Base-by-base conservation (phyloP, 176 grass and related monocot species). In the Pontederia crassipes region DNA sequence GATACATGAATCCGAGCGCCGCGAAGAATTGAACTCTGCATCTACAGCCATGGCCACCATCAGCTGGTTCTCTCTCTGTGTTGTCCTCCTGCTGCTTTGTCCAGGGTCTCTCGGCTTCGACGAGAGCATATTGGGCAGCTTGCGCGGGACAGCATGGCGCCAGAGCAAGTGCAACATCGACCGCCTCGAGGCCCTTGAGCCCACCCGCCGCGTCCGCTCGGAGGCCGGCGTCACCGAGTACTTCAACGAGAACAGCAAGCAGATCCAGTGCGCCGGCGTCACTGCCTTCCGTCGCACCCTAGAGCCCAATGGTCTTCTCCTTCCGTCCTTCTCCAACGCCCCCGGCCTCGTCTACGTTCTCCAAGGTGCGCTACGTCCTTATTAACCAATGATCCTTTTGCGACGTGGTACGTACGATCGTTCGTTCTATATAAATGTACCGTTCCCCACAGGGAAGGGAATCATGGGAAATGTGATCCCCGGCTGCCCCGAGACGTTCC, bases 151-250 rank as follows among this genome's bases (percentile, higher is more conserved):
- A 0, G 45, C 3, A 17, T 46, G 15, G 2, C 1, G 47, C n/a
- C 54, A 47, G 15, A 28, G 64, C 49, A 11, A 57, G 40, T 70
- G 67, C 67, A n/a, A 40, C 7, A 14, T 70, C 12, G 54, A 70
- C 12, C 40, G 45, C 11, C 54, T 70, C 0, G 45, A 48, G 35
- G 67, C 54, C 17, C 54, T 70, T 6, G 35, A 48, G 15, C 67
- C 67, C 12, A 15, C 10, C 32, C 17, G 40, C 15, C 28, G 52
- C 15, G 46, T 81, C 20, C 58, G 18, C 10, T 81, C 79, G 3
- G 79, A 82, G 65, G 79, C 67, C 8, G 73, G 79, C 16, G 9
- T 82, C 24, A 81, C 79, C 0, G 79, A 82, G 51, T 66, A 76
- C 60, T 82, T 59, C 48, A 72, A 82, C 20, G 28, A 71, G 73